Percentiles rank a stretch among this genome's conserved stretches.
Evolutionary conservation across 306 rosid genomes (phyloP).

Genomic region (Casuarina equisetifolia): DNA sequence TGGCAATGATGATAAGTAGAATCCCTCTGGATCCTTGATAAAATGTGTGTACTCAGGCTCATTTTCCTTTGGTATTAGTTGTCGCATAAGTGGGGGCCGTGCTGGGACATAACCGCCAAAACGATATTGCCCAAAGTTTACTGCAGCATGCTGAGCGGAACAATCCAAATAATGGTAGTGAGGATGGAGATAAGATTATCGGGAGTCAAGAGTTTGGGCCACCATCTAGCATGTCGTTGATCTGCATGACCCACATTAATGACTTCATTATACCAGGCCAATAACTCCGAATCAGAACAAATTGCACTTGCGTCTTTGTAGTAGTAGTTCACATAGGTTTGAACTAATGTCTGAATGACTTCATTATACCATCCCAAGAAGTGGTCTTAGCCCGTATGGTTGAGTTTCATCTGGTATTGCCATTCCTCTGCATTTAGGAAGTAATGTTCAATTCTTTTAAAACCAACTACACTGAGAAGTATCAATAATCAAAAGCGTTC

Average conservation of each 20-base stretch:
- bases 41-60: slow-evolving; percentile 30
- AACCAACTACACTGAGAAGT: background rate
- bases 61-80: slow-evolving; percentile 30
- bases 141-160: slow-evolving; percentile 43
- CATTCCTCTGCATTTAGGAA: slow-evolving; percentile 31
- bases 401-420: slow-evolving; percentile 35
- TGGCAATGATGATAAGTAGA: slow-evolving; percentile 37
- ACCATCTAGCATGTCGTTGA: slow-evolving; percentile 39
- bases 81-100: slow-evolving; percentile 33
- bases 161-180: slow-evolving; percentile 29
- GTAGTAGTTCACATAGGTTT: slow-evolving; percentile 39
- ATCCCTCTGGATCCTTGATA: slow-evolving; percentile 26
- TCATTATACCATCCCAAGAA: no score
- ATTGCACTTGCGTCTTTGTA: slow-evolving; percentile 26
- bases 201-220: slow-evolving; percentile 43
- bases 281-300: slow-evolving; percentile 40
- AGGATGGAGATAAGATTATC: slow-evolving; percentile 41
- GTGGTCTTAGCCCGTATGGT: slow-evolving; percentile 31
- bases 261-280: slow-evolving; percentile 40
- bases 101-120: slow-evolving; percentile 31
- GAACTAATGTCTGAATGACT: slow-evolving; percentile 36
- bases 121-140: slow-evolving; percentile 48
- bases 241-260: slow-evolving; percentile 40
- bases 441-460: background rate
- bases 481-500: background rate